Base-by-base conservation (phyloP, 2,329 filamentous ascomycete genomes). In the Aureobasidium sp. region DNA sequence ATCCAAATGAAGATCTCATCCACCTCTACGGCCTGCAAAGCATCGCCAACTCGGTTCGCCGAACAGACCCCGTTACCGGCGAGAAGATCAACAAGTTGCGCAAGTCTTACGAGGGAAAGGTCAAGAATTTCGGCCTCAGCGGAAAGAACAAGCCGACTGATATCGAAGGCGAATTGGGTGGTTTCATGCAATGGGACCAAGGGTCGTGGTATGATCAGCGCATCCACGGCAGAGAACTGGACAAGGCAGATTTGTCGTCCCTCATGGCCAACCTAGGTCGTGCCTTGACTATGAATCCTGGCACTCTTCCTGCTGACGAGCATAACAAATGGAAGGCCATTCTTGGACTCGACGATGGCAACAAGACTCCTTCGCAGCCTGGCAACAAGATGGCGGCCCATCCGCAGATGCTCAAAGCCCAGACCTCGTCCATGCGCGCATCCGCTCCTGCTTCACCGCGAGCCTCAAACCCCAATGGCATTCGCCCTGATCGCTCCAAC, bases 11-110 rank as follows among this genome's bases (percentile, higher is more conserved):
- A 69, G 82, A 87, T 73, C 74, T 87, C 63, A 78, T 87, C 64
- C 78, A 79, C 57, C 76, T 85, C 62, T 87, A 85, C 73, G 77
- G 79, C 61, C 73, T 87, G 64, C 77, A 81, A 65, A 72, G 76
- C 39, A 76, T 87, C 61, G 82, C 84, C 64, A 77, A 78, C 66
- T 83, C 79, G 60, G 84, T 87, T 65, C 83, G 81, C 63, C 77
- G 85, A 60, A 79, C 76, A 55, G 83, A 87, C 70, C 82, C 83
- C 17, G 72, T 78, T 24, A 86, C 83, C n/a, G 84, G 84, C 64
- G 84, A 86, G 69, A 87, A 87, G 74, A 86, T 79, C 65, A 81
- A 87, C 73, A 82, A 83, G 70, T 76, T 87, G 46, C 77, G 85
- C 43, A 82, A 82, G 67, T 81, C 79, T 37, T 83, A 82, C 67